These are phyloP conservation scores for Nakazawaea sp. DNA, from an alignment of 805 yeast genomes.

Conservation along the genomic window DNA sequence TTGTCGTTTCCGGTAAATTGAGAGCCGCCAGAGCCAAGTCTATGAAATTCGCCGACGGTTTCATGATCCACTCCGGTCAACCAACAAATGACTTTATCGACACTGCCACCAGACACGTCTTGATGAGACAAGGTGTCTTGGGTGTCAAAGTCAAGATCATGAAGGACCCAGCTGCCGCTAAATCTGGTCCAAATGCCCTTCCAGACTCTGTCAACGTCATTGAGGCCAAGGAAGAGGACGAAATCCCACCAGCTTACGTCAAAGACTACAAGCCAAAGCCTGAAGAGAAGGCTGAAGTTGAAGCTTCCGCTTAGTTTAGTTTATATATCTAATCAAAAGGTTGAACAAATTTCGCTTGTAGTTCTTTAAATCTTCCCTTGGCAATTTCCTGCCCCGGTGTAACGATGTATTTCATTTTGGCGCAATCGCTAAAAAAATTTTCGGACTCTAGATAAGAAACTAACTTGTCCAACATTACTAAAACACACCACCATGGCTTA, in stretches of 20 bases:
- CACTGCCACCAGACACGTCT: conserved; percentile 98
- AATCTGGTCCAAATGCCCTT: conserved; percentile 80
- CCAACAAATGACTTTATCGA: conserved; percentile 99
- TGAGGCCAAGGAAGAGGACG: conserved; percentile 94
- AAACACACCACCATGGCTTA: conserved; percentile 16
- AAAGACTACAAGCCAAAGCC: conserved; percentile 57
- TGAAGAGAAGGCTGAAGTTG: conserved; percentile 22
- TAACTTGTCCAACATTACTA: too few species aligned
- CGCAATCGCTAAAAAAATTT: too few species aligned
- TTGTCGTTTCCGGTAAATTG: conserved; percentile 98
- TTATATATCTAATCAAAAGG: neutral
- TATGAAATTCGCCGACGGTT: conserved; percentile 99
- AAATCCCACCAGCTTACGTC: conserved; percentile 73
- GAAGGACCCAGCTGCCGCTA: conserved; percentile 94
- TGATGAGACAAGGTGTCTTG: conserved; percentile 99
- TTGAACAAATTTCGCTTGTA: neutral
- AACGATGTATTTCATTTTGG: too few species aligned
- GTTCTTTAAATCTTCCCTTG: neutral
- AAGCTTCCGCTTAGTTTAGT: neutral
- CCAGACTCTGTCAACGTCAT: conserved; percentile 91
- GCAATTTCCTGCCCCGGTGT: neutral
- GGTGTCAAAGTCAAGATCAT: conserved; percentile 99
- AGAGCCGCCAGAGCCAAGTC: conserved; percentile 99
- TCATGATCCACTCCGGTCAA: conserved; percentile 99
- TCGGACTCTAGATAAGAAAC: too few species aligned